Percentiles rank a stretch among this genome's conserved stretches.
Conservation (phyloP, 176 grass and related monocot species). For the Microstegium vimineum region DNA sequence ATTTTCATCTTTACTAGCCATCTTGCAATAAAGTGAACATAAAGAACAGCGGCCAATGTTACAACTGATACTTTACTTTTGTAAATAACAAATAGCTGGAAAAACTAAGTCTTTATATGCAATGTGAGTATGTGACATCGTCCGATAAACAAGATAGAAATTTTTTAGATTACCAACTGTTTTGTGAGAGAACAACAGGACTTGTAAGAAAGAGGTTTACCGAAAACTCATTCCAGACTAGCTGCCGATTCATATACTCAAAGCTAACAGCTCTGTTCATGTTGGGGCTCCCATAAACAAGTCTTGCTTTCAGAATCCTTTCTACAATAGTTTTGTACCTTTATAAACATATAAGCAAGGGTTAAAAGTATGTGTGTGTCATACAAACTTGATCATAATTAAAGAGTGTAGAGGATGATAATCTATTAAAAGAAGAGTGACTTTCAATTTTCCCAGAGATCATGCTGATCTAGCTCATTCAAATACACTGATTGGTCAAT, state of each 20-base stretch:
- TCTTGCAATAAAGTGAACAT: too few relatives aligned
- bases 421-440: not conserved
- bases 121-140: not conserved
- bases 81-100: too few relatives aligned
- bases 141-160: not conserved
- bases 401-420: not conserved
- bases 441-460: not conserved
- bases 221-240: constrained; percentile 99
- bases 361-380: not conserved
- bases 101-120: not conserved
- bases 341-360: constrained; percentile 41
- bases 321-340: constrained; percentile 97
- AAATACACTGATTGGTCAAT: not conserved
- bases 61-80: too few relatives aligned
- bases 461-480: constrained; percentile 22
- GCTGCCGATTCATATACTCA: constrained; percentile 96
- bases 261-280: constrained; percentile 99
- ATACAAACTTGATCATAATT: not conserved
- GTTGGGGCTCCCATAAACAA: constrained; percentile 88
- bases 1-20: not conserved
- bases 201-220: constrained; percentile 44
- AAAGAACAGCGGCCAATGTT: too few relatives aligned
- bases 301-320: constrained; percentile 87
- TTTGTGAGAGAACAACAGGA: constrained; percentile 5
- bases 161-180: not conserved